Conservation (phyloP, 352 stramenopile species). For the Phytophthora sojae region DNA sequence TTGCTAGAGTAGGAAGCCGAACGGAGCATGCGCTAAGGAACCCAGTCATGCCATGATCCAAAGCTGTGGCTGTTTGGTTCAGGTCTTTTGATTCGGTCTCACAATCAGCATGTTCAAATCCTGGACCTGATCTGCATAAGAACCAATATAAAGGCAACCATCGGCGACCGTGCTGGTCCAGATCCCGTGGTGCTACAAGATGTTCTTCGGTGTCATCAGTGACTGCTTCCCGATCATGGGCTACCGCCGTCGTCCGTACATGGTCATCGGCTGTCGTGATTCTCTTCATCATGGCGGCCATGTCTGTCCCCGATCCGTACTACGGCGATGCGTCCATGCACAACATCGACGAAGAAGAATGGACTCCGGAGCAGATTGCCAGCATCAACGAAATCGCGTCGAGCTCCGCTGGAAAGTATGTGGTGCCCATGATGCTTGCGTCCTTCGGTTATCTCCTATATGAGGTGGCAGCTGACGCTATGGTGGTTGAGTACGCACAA, state of each 20-base stretch:
- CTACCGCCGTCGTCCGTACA: slow-evolving; percentile 54
- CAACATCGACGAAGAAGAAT: slow-evolving; percentile 37
- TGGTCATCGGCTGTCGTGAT: slow-evolving; percentile 49
- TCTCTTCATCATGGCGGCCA: slow-evolving; percentile 42
- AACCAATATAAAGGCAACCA: too few relatives aligned
- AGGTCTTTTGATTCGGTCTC: too few relatives aligned
- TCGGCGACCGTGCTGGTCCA: slow-evolving; percentile 54
- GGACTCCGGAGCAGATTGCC: slow-evolving; percentile 37
- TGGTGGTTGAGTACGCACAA: slow-evolving; percentile 64
- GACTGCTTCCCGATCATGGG: slow-evolving; percentile 57
- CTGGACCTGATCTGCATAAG: too few relatives aligned
- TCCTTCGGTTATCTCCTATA: slow-evolving; percentile 57
- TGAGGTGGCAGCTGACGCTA: slow-evolving; percentile 62
- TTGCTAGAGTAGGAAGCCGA: too few relatives aligned
- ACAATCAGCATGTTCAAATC: too few relatives aligned
- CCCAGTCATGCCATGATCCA: too few relatives aligned
- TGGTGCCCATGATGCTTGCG: slow-evolving; percentile 64
- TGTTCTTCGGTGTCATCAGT: slow-evolving; percentile 54
- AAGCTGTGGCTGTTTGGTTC: too few relatives aligned
- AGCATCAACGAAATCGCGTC: slow-evolving; percentile 43
- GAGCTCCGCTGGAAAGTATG: slow-evolving; percentile 43
- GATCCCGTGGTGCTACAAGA: slow-evolving; percentile 60
- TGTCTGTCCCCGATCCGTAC: slow-evolving; percentile 41
- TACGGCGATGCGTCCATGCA: slow-evolving; percentile 49
- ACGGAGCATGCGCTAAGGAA: too few relatives aligned